Percentiles rank a stretch among this genome's conserved stretches.
phyloP scores from a whole-genome alignment of 345 rosid species.

The Barbarea vulgaris region DNA sequence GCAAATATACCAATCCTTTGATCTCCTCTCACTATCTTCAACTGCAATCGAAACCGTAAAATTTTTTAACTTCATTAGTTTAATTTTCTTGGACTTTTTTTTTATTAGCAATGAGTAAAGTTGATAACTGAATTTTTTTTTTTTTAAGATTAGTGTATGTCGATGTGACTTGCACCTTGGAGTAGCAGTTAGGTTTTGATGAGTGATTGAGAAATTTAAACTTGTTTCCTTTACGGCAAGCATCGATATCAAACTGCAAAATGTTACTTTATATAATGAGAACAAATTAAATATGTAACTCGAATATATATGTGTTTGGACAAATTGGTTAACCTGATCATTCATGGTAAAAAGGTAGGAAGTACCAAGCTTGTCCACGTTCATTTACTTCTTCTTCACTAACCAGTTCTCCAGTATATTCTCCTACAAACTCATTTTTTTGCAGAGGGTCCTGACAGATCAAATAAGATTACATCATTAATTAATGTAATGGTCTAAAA shows the following conservation, averaged over 20 bases:
- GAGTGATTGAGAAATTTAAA: conserved; percentile 88
- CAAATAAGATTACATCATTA: neutral
- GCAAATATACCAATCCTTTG: conserved; percentile 88
- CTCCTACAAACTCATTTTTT: conserved; percentile 89
- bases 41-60: conserved; percentile 43
- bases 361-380: conserved; percentile 75
- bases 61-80: no score
- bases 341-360: conserved; percentile 87
- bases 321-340: conserved; percentile 94
- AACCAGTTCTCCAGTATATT: conserved; percentile 91
- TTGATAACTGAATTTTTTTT: neutral
- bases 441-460: conserved; percentile 63
- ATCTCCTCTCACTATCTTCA: conserved; percentile 90
- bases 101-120: no score
- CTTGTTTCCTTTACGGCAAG: conserved; percentile 89
- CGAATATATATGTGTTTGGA: neutral
- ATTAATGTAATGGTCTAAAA: neutral
- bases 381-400: conserved; percentile 81
- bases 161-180: neutral
- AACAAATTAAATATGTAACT: neutral
- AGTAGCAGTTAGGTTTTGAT: conserved; percentile 76
- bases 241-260: conserved; percentile 78
- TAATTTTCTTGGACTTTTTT: no score
- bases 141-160: neutral
- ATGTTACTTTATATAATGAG: neutral